Evolutionary conservation across 2,329 filamentous ascomycete species (phyloP).

Genomic region (Hypoxylon sp.): DNA sequence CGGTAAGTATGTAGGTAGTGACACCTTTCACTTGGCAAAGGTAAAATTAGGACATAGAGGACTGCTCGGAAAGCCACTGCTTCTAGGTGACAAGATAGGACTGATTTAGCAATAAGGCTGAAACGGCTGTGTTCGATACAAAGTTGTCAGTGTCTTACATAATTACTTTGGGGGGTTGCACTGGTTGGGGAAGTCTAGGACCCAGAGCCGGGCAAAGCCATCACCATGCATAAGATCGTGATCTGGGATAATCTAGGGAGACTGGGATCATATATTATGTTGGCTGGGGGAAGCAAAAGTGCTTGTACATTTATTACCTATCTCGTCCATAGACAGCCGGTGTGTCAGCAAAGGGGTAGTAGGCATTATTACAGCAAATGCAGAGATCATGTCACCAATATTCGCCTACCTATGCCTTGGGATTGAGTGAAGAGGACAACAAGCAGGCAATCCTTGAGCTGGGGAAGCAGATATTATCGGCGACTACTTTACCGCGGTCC

Average conservation of each 20-base stretch:
- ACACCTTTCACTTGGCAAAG: constrained; percentile 12
- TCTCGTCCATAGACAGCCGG: constrained; percentile 14
- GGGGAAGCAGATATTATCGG: constrained; percentile 22
- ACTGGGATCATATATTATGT: constrained; percentile 17
- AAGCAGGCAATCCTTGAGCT: background rate
- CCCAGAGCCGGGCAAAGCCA: constrained; percentile 30
- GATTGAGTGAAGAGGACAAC: constrained; percentile 6
- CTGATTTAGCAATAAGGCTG: constrained; percentile 26
- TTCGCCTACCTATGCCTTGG: constrained; percentile 1
- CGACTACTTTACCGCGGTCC: constrained; percentile 26
- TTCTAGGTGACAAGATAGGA: background rate
- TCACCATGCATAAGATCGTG: constrained; percentile 44
- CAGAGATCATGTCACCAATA: constrained; percentile 4
- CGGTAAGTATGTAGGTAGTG: background rate
- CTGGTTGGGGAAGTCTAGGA: constrained; percentile 13
- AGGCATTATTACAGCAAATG: background rate
- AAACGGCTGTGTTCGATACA: constrained; percentile 18
- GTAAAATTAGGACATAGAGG: constrained; percentile 7
- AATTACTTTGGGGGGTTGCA: constrained; percentile 32
- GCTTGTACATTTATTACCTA: constrained; percentile 7
- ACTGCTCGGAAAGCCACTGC: constrained; percentile 17
- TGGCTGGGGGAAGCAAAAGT: constrained; percentile 7
- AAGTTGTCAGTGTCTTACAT: constrained; percentile 33
- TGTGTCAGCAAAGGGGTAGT: constrained; percentile 14
- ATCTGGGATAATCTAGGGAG: constrained; percentile 37